phyloP scores from a whole-genome alignment of 2,329 filamentous ascomycete genomes.

The Amauroascus niger region DNA sequence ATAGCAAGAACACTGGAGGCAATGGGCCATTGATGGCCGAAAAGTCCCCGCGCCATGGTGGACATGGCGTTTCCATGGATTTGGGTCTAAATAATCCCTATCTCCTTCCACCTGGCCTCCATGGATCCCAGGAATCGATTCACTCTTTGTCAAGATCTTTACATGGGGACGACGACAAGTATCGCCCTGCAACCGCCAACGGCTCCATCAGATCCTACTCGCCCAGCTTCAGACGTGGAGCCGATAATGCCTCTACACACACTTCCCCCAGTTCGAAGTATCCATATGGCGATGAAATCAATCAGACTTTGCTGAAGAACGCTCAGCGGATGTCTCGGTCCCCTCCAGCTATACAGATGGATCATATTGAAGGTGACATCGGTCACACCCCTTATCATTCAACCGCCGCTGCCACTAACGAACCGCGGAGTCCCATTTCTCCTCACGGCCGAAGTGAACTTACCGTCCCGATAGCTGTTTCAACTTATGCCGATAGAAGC shows the following conservation, averaged over 20 bases:
- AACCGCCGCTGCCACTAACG: not conserved
- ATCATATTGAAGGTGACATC: slow-evolving; percentile 5
- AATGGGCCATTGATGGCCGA: slow-evolving; percentile 25
- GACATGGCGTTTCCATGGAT: slow-evolving; percentile 49
- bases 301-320: slow-evolving; percentile 46
- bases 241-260: slow-evolving; percentile 45
- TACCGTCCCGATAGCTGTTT: not conserved
- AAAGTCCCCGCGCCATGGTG: slow-evolving; percentile 30
- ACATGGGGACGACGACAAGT: slow-evolving; percentile 70
- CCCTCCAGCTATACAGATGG: slow-evolving; percentile 30
- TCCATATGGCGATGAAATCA: slow-evolving; percentile 37
- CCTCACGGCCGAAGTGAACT: not conserved
- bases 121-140: slow-evolving; percentile 74
- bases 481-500: not conserved
- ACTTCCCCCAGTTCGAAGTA: slow-evolving; percentile 41
- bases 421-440: not conserved
- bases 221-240: slow-evolving; percentile 25
- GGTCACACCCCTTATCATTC: not conserved
- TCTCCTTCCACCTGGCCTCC: slow-evolving; percentile 73
- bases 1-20: slow-evolving; percentile 33
- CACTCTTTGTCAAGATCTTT: slow-evolving; percentile 73
- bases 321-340: slow-evolving; percentile 51
- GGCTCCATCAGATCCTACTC: slow-evolving; percentile 32
- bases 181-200: slow-evolving; percentile 50
- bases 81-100: slow-evolving; percentile 75